Evolutionary conservation across 2,329 filamentous ascomycete genomes (phyloP).

Genomic region (Xylariaceae sp.): DNA sequence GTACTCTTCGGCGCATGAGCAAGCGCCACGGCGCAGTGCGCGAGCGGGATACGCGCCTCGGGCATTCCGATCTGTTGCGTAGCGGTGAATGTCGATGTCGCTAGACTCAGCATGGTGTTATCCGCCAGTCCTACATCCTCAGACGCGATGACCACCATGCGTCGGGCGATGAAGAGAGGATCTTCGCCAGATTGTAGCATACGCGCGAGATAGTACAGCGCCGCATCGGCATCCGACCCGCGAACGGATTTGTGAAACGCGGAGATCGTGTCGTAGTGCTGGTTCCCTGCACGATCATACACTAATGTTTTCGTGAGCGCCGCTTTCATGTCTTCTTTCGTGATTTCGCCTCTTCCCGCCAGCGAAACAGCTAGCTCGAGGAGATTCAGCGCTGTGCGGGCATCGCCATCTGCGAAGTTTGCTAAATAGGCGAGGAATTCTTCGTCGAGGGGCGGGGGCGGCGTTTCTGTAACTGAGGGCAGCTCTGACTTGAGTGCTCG

Average conservation of each 20-base stretch:
- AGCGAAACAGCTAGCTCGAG: constrained; percentile 84
- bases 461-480: constrained; percentile 27
- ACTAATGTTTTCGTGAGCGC: constrained; percentile 87
- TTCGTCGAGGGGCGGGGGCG: constrained; percentile 63
- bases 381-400: constrained; percentile 86
- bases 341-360: constrained; percentile 60
- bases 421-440: constrained; percentile 79
- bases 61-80: constrained; percentile 93
- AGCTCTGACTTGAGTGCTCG: constrained; percentile 68
- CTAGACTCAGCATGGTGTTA: constrained; percentile 75
- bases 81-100: constrained; percentile 80
- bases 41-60: constrained; percentile 87
- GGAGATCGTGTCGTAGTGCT: constrained; percentile 96
- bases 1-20: constrained; percentile 82
- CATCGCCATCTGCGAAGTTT: constrained; percentile 86
- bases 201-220: constrained; percentile 89
- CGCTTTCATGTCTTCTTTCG: constrained; percentile 72
- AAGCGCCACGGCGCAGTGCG: constrained; percentile 80
- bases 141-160: constrained; percentile 90
- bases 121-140: constrained; percentile 93
- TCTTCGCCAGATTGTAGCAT: constrained; percentile 97
- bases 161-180: constrained; percentile 83
- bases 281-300: constrained; percentile 91
- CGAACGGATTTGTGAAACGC: constrained; percentile 96
- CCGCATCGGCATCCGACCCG: constrained; percentile 79